Conservation (phyloP, 2,329 filamentous ascomycete species). For the Penicillium sp. region DNA sequence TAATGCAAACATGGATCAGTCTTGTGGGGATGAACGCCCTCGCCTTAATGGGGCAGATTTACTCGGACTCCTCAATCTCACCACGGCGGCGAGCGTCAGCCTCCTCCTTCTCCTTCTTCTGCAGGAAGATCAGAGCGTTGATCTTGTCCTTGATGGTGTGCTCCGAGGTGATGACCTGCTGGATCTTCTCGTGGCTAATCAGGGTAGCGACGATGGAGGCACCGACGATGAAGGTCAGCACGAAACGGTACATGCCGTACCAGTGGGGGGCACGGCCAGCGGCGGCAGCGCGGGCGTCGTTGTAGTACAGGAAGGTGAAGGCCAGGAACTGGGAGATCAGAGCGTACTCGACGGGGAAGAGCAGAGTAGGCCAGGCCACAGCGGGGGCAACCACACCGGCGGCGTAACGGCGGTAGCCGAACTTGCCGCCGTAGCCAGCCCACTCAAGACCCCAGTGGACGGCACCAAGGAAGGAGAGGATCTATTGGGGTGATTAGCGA, state of each 20-base stretch:
- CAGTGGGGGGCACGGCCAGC: constrained; percentile 79
- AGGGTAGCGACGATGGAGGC: constrained; percentile 77
- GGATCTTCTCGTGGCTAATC: constrained; percentile 78
- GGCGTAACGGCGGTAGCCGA: constrained; percentile 78
- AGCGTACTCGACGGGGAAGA: constrained; percentile 81
- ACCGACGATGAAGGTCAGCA: constrained; percentile 87
- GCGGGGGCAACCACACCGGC: constrained; percentile 77
- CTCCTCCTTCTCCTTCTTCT: constrained; percentile 50
- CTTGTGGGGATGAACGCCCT: constrained; percentile 13
- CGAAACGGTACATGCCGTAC: constrained; percentile 89
- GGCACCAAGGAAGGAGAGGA: constrained; percentile 90
- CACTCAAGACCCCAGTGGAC: constrained; percentile 94
- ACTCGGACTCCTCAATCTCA: constrained; percentile 35
- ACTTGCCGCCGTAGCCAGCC: constrained; percentile 65
- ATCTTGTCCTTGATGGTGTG: constrained; percentile 52
- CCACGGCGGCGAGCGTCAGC: constrained; percentile 39
- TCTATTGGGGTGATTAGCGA: constrained; percentile 49
- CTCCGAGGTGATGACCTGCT: constrained; percentile 35
- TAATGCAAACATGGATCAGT: constrained; percentile 30
- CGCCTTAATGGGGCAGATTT: constrained; percentile 23
- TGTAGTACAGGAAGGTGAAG: constrained; percentile 84
- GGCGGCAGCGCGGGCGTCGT: constrained; percentile 71
- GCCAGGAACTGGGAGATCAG: constrained; percentile 82
- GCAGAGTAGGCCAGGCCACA: constrained; percentile 84
- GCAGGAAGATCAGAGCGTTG: constrained; percentile 52